Evolutionary conservation across 2,329 filamentous ascomycete genomes (phyloP).

Genomic region (Herpotrichia juniperi): DNA sequence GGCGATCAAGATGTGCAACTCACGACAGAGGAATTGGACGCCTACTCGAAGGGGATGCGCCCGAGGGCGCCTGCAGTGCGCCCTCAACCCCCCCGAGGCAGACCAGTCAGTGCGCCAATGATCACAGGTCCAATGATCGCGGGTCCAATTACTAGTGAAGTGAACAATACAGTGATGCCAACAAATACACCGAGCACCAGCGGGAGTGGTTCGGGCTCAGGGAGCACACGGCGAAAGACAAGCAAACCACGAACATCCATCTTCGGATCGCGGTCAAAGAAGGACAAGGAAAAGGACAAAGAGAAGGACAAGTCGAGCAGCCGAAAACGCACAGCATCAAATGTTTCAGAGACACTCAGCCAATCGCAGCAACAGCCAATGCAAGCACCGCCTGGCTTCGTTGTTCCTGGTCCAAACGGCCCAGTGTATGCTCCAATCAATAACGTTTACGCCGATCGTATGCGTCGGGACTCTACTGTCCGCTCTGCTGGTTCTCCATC

Average conservation of each 20-base stretch:
- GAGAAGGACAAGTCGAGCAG: slow-evolving; percentile 22
- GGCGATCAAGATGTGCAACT: slow-evolving; percentile 82
- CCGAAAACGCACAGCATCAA: slow-evolving; percentile 35
- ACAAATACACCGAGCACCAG: not conserved
- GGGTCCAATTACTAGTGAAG: not conserved
- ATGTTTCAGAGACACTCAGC: slow-evolving; percentile 19
- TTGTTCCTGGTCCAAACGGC: slow-evolving; percentile 56
- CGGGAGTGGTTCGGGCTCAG: slow-evolving; percentile 16
- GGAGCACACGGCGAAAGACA: slow-evolving; percentile 45
- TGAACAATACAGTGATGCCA: slow-evolving; percentile 28
- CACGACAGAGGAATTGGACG: slow-evolving; percentile 78
- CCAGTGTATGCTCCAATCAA: slow-evolving; percentile 53
- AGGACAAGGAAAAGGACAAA: slow-evolving; percentile 12
- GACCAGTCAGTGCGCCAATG: slow-evolving; percentile 28
- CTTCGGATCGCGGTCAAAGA: slow-evolving; percentile 37
- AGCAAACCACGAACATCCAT: slow-evolving; percentile 31
- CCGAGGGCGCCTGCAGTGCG: slow-evolving; percentile 34
- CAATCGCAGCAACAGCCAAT: slow-evolving; percentile 27
- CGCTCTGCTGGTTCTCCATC: slow-evolving; percentile 36
- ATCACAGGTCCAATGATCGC: slow-evolving; percentile 12
- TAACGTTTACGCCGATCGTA: slow-evolving; percentile 46
- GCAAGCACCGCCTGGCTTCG: slow-evolving; percentile 50
- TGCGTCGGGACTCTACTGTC: slow-evolving; percentile 43
- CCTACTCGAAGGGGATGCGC: slow-evolving; percentile 70
- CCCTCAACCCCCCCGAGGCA: slow-evolving; percentile 22